A percentile compares a stretch with the other conserved stretches of the same genome.
These are phyloP conservation scores for Spathaspora hagerdaliae DNA, from an alignment of 805 yeast genomes.

Conservation along the genomic window DNA sequence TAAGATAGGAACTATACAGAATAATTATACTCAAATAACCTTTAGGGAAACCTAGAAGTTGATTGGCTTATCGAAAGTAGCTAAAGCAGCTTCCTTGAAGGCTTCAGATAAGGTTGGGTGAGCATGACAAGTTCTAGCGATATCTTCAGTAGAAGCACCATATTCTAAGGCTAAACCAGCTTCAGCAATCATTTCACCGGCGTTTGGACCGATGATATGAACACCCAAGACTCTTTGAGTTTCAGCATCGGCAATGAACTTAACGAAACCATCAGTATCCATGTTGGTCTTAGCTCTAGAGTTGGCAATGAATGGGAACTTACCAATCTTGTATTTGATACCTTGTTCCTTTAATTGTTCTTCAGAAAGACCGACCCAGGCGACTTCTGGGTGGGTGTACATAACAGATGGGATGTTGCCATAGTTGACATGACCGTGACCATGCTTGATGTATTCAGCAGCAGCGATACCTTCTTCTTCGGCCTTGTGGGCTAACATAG, in stretches of 20 bases:
- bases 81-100: slow-evolving; percentile 95
- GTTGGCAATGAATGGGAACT: slow-evolving; percentile 98
- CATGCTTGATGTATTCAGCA: slow-evolving; percentile 87
- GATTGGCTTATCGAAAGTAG: slow-evolving; percentile 87
- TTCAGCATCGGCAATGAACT: slow-evolving; percentile 92
- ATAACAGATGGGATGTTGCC: slow-evolving; percentile 96
- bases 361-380: slow-evolving; percentile 98
- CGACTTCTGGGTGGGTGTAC: slow-evolving; percentile 99
- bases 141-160: slow-evolving; percentile 97
- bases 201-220: slow-evolving; percentile 96
- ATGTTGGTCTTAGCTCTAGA: slow-evolving; percentile 98
- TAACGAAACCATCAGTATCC: slow-evolving; percentile 97
- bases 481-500: slow-evolving; percentile 99
- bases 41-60: slow-evolving; percentile 50
- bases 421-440: slow-evolving; percentile 97
- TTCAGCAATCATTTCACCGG: slow-evolving; percentile 99
- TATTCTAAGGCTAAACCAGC: slow-evolving; percentile 96
- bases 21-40: too few relatives aligned
- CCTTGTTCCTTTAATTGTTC: slow-evolving; percentile 92
- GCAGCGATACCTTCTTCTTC: slow-evolving; percentile 99
- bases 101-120: slow-evolving; percentile 99
- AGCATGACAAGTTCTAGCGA: slow-evolving; percentile 97
- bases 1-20: too few relatives aligned
- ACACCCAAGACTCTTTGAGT: slow-evolving; percentile 95
- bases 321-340: slow-evolving; percentile 87